These are phyloP conservation scores for Epichloe baconii DNA, from an alignment of 2,329 filamentous ascomycete genomes.

Conservation along the genomic window DNA sequence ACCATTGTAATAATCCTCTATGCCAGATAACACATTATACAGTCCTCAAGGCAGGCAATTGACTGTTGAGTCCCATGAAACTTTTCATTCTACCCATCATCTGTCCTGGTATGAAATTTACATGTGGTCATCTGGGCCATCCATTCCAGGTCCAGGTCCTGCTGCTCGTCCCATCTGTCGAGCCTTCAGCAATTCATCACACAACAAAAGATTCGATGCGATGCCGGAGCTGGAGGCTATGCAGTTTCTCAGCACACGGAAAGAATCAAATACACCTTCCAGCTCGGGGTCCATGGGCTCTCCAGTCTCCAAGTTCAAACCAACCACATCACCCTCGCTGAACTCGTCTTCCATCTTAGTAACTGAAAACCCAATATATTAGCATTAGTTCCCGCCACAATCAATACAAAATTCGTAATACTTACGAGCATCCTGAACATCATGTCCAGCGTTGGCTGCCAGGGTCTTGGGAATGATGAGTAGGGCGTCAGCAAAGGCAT, in stretches of 20 bases:
- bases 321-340: slow-evolving; percentile 70
- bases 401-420: slow-evolving; percentile 14
- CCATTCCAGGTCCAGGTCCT: slow-evolving; percentile 52
- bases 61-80: slow-evolving; percentile 14
- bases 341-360: slow-evolving; percentile 78
- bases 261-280: slow-evolving; percentile 90
- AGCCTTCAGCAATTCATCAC: slow-evolving; percentile 94
- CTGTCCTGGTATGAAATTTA: slow-evolving; percentile 22
- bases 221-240: slow-evolving; percentile 91
- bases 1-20: no score
- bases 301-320: slow-evolving; percentile 74
- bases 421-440: slow-evolving; percentile 89
- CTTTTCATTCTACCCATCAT: slow-evolving; percentile 12
- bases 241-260: slow-evolving; percentile 85
- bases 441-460: slow-evolving; percentile 88
- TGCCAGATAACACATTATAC: no score
- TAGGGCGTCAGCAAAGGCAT: slow-evolving; percentile 88
- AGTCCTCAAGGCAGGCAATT: background rate
- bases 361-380: slow-evolving; percentile 35
- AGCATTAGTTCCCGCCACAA: slow-evolving; percentile 7
- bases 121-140: slow-evolving; percentile 42
- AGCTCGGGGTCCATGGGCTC: slow-evolving; percentile 91
- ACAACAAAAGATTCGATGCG: slow-evolving; percentile 85
- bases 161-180: slow-evolving; percentile 73
- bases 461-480: slow-evolving; percentile 95